phyloP scores from a whole-genome alignment of 768 basidiomycete species.

The Suillus subalutaceus region DNA sequence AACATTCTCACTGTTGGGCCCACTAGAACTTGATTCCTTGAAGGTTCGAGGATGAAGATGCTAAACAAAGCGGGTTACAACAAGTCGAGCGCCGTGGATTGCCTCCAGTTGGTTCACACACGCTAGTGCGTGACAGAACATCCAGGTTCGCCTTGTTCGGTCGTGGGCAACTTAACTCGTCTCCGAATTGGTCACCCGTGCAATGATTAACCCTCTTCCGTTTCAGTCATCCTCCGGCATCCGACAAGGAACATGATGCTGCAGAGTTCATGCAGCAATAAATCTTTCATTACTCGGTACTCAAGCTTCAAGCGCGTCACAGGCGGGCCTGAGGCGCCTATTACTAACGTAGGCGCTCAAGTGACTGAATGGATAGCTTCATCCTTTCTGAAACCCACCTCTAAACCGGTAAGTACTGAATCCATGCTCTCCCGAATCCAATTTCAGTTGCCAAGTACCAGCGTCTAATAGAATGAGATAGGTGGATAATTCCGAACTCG shows the following conservation, averaged over 20 bases:
- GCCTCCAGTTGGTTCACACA: slow-evolving; percentile 22
- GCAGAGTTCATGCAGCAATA: neutral
- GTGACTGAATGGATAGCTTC: neutral
- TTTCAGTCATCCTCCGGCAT: neutral
- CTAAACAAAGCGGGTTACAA: neutral
- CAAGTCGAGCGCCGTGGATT: slow-evolving; percentile 18
- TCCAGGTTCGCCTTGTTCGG: neutral
- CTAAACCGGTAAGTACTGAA: neutral
- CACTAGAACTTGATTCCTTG: neutral
- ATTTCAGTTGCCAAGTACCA: neutral
- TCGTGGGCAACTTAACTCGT: neutral
- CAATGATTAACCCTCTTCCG: neutral
- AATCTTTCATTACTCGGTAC: neutral
- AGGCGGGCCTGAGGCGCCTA: neutral
- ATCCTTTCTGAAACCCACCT: neutral
- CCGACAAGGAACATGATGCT: neutral
- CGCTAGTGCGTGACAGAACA: neutral
- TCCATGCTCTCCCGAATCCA: neutral
- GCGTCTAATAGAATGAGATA: neutral
- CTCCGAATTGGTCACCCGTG: neutral
- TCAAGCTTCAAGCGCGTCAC: neutral
- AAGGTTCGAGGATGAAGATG: neutral
- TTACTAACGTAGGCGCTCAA: neutral
- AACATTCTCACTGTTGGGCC: slow-evolving; percentile 22
- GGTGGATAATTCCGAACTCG: neutral